Base-by-base conservation (phyloP, 176 grass and related monocot genomes). In the Rhipidocladum racemiflorum region DNA sequence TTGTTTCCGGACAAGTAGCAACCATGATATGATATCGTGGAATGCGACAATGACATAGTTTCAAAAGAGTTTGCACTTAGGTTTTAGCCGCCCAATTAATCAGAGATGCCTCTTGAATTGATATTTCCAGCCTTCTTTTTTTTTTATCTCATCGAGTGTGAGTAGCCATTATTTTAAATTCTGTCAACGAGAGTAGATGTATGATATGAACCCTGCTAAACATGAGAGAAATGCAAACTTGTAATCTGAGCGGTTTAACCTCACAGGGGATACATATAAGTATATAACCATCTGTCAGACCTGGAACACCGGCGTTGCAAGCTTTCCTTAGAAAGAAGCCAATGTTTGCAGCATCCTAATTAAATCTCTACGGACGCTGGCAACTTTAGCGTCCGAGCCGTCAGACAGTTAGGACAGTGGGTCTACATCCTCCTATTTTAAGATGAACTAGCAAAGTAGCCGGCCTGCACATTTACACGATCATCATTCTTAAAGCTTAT, bases 1-100 rank as follows among this genome's bases (percentile, higher is more conserved):
- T 27, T 88, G 81, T 84, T 88, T 68, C 68, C 87, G 68, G 61
- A 66, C 16, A 49, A 79, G 74, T 88, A 77, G 21, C 72, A 84
- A 70, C 15, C 53, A 15, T 14, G 74, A 60, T 77, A 80, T 55
- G 24, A 79, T 48, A 55, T 88, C 61, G 62, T 78, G 48, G 64
- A 57, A 62, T 63, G 54, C 65, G 79, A 76, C 53, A 87, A 87
- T 48, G 60, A 29, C 55, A 18, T 61, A 16, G 18, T 56, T 66
- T 80, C 48, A 16, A 72, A 56, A 20, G 40, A 49, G 38, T 30
- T 30, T 16, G 46, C 10, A 66, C 44, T 75, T 75, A 42, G 81
- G 66, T 83, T 83, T 83, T n/a, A 46, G 70, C 70, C 45, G 57
- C 45, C 60, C 45, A 42, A 55, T 21, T 30, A 21, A 66, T 29